Evolutionary conservation across 495 filamentous ascomycete species (phyloP), one percentile per base, ranked within the genome.

Genomic region (Penicillium coprophilum): DNA sequence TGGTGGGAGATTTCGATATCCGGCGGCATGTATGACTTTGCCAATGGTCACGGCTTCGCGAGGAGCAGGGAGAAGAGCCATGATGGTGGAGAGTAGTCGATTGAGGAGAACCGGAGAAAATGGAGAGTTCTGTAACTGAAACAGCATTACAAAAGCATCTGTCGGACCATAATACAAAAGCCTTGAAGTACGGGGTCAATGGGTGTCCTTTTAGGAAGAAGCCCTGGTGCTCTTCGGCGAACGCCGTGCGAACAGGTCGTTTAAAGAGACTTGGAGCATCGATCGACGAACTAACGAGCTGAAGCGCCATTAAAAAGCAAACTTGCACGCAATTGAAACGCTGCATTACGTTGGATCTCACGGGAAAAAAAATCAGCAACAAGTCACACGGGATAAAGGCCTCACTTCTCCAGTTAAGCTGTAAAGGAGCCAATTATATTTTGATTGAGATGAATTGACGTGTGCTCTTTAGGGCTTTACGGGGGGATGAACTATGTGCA

Each of bases 321-420:
- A 10, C 46, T 36, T 54, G 52, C 28, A 45, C 50, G 39, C 52
- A 54, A 46, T 46, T 54, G 21, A 34, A 46, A 54, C n/a, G 4
- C 41, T 54, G 15, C 52, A 54, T 54, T 46, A 54, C 51, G 51
- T 54, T 46, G 41, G 51, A 38, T 54, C 41, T 46, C 19, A 36
- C 31, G 41, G 41, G 11, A 21, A 28, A 21, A 28, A n/a, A 7
- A 44, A 54, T 46, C 46, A 54, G 41, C 41, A 46, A 54, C n/a
- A 34, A 38, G 30, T 46, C 21, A 41, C 23, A 54, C 51, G 20
- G 41, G 21, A 36, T 45, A 12, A 36, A 54, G 28, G 13, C 20
- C 36, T 28, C 4, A 6, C 2, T 17, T n/a, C 20, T 17, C 41
- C 41, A 38, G 12, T 46, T 34, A 17, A 38, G 12, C 20, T 12